phyloP scores from a whole-genome alignment of 2,329 filamentous ascomycete genomes.

The Aspergillus awamori region DNA sequence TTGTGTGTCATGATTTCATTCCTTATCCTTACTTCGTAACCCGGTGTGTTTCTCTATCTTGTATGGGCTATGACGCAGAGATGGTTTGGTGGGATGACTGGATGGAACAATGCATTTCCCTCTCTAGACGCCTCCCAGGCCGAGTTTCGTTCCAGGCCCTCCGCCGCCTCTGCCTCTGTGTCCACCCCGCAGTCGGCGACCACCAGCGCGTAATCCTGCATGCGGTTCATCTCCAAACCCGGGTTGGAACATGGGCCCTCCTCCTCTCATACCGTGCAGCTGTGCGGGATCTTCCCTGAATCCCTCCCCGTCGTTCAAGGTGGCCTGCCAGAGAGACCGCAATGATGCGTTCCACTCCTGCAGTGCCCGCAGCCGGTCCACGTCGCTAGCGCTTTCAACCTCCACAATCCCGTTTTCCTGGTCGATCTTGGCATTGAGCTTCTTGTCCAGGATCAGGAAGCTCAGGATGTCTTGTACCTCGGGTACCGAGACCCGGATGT shows the following conservation, averaged over 20 bases:
- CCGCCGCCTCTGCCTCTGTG: conserved; percentile 28
- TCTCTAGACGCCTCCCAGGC: not conserved
- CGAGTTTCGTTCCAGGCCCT: not conserved
- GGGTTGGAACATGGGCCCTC: conserved; percentile 32
- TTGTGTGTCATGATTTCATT: not conserved
- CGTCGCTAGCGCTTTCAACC: conserved; percentile 73
- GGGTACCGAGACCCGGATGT: conserved; percentile 79
- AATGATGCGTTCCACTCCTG: conserved; percentile 73
- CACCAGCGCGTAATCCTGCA: conserved; percentile 27
- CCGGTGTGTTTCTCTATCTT: not conserved
- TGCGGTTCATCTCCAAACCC: conserved; percentile 36
- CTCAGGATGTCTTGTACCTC: conserved; percentile 97
- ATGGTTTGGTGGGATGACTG: not conserved
- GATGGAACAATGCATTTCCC: not conserved
- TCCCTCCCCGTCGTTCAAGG: conserved; percentile 78
- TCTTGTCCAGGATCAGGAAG: conserved; percentile 87
- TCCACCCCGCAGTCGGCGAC: conserved; percentile 29
- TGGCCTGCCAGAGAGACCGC: conserved; percentile 66
- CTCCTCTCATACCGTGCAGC: conserved; percentile 27
- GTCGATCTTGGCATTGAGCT: conserved; percentile 85
- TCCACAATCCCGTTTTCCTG: conserved; percentile 82
- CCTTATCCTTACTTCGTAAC: not conserved
- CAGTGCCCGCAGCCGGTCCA: conserved; percentile 70
- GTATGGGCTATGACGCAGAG: not conserved
- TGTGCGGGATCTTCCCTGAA: conserved; percentile 49